Base-by-base conservation (phyloP, 1,139 yeast genomes). In the Kodamaea plutei region DNA sequence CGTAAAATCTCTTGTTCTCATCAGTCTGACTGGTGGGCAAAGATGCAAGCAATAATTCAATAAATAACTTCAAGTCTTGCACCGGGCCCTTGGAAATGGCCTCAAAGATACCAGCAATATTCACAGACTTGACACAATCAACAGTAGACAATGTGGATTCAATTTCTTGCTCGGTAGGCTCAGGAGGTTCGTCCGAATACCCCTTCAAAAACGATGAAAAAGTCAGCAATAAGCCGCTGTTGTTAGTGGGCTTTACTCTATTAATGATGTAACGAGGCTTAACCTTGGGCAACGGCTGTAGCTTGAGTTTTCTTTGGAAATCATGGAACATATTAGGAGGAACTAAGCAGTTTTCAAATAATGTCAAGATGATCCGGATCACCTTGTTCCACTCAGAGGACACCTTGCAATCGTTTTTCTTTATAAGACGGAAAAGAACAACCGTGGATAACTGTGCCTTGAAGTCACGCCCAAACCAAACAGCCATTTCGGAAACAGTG, bases 201-300 rank as follows among this genome's bases (percentile, higher is more conserved):
- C 96, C 93, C 43, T 93, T 84, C 55, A 93, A 71, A 48, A 88
- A 89, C 1, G 96, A 87, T 1, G 96, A 88, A 45, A 93, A 80
- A 0, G 97, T 84, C 1, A 95, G 84, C 36, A 93, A 74, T 15
- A 93, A 53, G 2, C 97, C 87, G 7, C 73, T 69, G 23, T 79
- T 94, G 45, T 78, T 83, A 15, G 76, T 69, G 0, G 73, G 69
- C 35, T 76, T 77, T 0, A 76, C 60, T 42, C 84, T 73, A 35
- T 76, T 76, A 25, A 85, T 72, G 5, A 77, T 69, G 43, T 74
- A 74, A 22, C 77, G 76, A 0, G 95, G 85, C 35, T 71, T 67
- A 3, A 87, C 82, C 37, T 67, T 71, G 1, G 82, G 73, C 30
- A 88, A 59, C 8, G 68, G 61, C 2, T 66, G 67, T 30, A 84